Conservation (phyloP, 2,329 filamentous ascomycete genomes). For the Hymenoscyphus linearis region DNA sequence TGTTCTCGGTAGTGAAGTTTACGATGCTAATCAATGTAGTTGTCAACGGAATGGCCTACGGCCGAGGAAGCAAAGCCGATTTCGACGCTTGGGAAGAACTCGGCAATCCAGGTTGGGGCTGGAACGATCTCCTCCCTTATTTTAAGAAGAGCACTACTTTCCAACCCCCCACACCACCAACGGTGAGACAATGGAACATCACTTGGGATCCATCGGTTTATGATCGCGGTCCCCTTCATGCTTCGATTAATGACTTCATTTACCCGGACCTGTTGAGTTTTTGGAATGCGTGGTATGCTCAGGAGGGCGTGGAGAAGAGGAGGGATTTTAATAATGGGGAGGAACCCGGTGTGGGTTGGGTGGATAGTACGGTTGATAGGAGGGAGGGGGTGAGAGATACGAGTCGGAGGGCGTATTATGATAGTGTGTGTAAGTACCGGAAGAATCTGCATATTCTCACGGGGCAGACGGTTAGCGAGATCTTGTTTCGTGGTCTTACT, state of each 20-base stretch:
- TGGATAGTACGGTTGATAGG: not conserved
- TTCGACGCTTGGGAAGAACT: conserved; percentile 34
- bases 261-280: not conserved
- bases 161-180: conserved; percentile 11
- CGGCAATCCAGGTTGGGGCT: conserved; percentile 41
- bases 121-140: conserved; percentile 38
- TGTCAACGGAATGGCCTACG: conserved; percentile 3
- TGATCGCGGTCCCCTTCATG: conserved; percentile 8
- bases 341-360: not conserved
- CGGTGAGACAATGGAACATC: conserved; percentile 9
- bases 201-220: not conserved
- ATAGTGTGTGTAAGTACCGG: not conserved
- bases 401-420: not conserved
- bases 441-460: conserved; percentile 4
- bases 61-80: not conserved
- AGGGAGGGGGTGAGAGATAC: not conserved
- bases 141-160: conserved; percentile 34
- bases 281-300: not conserved
- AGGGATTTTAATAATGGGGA: not conserved
- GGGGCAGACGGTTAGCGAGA: conserved; percentile 1
- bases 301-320: not conserved
- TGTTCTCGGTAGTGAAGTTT: not conserved
- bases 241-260: not conserved
- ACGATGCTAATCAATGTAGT: not conserved
- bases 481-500: not conserved